Percentiles rank a stretch among this genome's conserved stretches.
Conservation (phyloP, 345 rosid genomes). For the Arabidopsis arenosa region DNA sequence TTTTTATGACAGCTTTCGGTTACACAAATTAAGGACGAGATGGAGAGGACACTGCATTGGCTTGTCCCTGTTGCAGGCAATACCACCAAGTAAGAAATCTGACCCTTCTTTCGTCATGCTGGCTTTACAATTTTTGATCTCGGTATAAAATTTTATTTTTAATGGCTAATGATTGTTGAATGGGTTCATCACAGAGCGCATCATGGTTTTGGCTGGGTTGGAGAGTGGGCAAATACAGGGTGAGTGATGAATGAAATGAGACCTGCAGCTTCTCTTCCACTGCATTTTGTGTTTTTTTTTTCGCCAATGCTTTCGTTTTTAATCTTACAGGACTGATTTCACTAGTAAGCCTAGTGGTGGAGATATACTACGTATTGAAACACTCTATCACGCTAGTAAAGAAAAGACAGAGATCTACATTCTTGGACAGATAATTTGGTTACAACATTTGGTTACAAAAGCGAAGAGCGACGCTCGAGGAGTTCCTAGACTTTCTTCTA, state of each 20-base stretch:
- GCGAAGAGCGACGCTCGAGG: constrained; percentile 44
- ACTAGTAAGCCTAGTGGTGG: constrained; percentile 56
- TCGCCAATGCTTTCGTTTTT: constrained; percentile 7
- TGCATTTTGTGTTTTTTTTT: background rate
- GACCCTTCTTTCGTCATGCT: constrained; percentile 1
- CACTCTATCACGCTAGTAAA: constrained; percentile 87
- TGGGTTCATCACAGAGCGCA: constrained; percentile 63
- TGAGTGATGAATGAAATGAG: constrained; percentile 48
- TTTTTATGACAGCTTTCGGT: constrained; percentile 66
- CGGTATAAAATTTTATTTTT: background rate
- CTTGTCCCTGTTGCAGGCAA: constrained; percentile 91
- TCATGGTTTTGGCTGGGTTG: constrained; percentile 87
- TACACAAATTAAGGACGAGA: constrained; percentile 81
- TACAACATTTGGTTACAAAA: constrained; percentile 72
- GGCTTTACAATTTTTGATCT: constrained; percentile 1
- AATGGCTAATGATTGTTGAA: constrained; percentile 28
- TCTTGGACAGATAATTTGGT: constrained; percentile 82
- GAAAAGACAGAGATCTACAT: constrained; percentile 78
- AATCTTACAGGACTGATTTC: constrained; percentile 60
- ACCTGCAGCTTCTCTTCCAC: constrained; percentile 12
- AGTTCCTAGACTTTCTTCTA: constrained; percentile 33
- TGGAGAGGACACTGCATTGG: constrained; percentile 98
- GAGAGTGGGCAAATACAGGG: constrained; percentile 98
- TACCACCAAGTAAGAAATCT: constrained; percentile 76
- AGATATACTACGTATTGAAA: constrained; percentile 74